A percentile compares a stretch with the other conserved stretches of the same genome.
These are phyloP conservation scores for Xeromyces bisporus DNA, from an alignment of 495 filamentous ascomycete species.

Conservation along the genomic window DNA sequence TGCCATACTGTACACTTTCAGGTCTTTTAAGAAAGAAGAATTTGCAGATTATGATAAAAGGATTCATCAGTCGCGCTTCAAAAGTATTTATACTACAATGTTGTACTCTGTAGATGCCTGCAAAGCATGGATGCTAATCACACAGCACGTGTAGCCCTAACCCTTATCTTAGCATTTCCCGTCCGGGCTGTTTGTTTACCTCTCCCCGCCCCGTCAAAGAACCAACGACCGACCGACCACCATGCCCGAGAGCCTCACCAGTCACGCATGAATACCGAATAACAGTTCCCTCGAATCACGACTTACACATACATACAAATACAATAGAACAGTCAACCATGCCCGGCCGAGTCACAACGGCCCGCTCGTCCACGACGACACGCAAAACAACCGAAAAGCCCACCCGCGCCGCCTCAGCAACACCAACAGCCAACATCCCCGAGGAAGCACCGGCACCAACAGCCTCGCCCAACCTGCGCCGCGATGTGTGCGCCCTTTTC, in stretches of 20 bases:
- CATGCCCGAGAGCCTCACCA: not conserved
- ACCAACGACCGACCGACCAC: not conserved
- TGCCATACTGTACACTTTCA: too few species aligned
- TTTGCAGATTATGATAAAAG: slow-evolving; percentile 2
- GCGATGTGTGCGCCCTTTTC: slow-evolving; percentile 64
- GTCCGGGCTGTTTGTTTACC: slow-evolving; percentile 36
- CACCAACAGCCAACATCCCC: slow-evolving; percentile 46
- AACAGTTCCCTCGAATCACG: too few species aligned
- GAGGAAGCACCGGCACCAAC: slow-evolving; percentile 42
- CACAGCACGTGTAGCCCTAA: slow-evolving; percentile 13
- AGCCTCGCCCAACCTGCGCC: slow-evolving; percentile 49
- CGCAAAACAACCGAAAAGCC: slow-evolving; percentile 41
- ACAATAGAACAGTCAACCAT: slow-evolving; percentile 31
- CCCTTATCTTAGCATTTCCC: slow-evolving; percentile 21
- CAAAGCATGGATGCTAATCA: not conserved
- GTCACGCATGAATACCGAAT: not conserved
- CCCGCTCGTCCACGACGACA: slow-evolving; percentile 36
- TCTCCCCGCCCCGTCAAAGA: slow-evolving; percentile 8
- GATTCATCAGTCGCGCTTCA: slow-evolving; percentile 1
- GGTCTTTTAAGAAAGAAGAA: too few species aligned
- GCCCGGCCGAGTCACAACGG: slow-evolving; percentile 44
- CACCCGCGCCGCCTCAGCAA: slow-evolving; percentile 46
- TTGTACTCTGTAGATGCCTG: slow-evolving; percentile 6
- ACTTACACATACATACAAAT: too few species aligned
- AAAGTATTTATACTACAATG: not conserved